Percentiles rank a stretch among this genome's conserved stretches.
Conservation (phyloP, 1,284 basidiomycete genomes). For the Sphagnurus paluster region DNA sequence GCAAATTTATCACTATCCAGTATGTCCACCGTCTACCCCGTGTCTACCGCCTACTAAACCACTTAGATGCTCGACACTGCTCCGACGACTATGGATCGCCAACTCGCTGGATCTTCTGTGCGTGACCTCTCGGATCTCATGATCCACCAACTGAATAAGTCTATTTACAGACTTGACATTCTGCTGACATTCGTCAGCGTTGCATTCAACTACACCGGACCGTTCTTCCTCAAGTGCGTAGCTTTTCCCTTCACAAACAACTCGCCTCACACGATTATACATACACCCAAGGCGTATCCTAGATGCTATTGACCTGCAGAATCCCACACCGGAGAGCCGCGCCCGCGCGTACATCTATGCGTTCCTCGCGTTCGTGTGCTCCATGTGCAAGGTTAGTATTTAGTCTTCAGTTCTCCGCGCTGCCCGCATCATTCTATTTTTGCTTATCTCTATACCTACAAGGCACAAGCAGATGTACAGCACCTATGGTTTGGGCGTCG, state of each 20-base stretch:
- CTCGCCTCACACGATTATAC: background rate
- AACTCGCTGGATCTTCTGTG: conserved; percentile 74
- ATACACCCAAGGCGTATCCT: conserved; percentile 44
- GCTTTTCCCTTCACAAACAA: too few species aligned
- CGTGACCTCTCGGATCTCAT: conserved; percentile 15
- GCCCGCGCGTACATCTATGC: conserved; percentile 74
- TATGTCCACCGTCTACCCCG: conserved; percentile 20
- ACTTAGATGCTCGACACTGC: conserved; percentile 48
- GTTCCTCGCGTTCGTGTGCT: conserved; percentile 60
- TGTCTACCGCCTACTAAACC: background rate
- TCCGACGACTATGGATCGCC: conserved; percentile 62
- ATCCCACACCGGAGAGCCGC: conserved; percentile 44
- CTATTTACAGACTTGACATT: conserved; percentile 56
- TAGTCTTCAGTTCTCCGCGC: background rate
- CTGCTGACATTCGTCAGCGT: conserved; percentile 63
- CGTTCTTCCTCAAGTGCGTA: conserved; percentile 64
- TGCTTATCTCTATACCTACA: conserved; percentile 8
- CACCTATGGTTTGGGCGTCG: conserved; percentile 80
- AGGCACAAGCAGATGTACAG: conserved; percentile 70
- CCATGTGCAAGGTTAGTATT: conserved; percentile 48
- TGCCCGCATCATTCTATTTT: background rate
- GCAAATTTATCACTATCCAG: conserved; percentile 52
- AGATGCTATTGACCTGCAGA: conserved; percentile 37
- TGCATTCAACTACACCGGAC: conserved; percentile 66
- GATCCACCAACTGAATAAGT: background rate